Evolutionary conservation across 2,329 filamentous ascomycete genomes (phyloP), one percentile per base, ranked within the genome.

Genomic region (Ophiostoma ulmi): DNA sequence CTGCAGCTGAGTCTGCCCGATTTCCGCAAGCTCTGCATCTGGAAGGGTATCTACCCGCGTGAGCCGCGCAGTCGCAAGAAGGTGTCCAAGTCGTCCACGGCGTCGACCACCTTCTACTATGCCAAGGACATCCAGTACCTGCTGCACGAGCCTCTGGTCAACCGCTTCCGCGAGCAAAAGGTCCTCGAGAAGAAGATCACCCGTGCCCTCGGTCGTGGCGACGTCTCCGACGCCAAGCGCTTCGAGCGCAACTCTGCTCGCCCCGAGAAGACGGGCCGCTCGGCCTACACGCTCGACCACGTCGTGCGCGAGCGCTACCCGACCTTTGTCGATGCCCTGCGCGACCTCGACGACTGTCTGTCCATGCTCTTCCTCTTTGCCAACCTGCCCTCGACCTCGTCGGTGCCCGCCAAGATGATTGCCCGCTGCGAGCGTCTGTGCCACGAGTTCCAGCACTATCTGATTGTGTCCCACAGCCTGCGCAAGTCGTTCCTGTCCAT

Each of bases 11-110:
- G 92, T 78, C 88, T 99, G 71, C 93, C 94, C 75, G 95, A 99
- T 83, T 99, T 99, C 83, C 90, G 95, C 82, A 91, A 97, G 83
- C 87, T 99, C 79, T 99, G 95, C 84, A 99, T 99, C 81, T 99
- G 97, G 90, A 98, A 98, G 85, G 95, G 94, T 77, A 98, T 99
- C 80, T 99, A 97, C 82, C 95, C 95, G 75, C 91, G 95, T 78
- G 95, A 99, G 84, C 95, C 95, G 74, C 89, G 95, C 78, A 97
- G 91, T 84, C 94, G 93, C 85, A 97, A 97, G 85, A 97, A 97
- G 87, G 95, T 92, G 61, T 92, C 91, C 78, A 97, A 96, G 81
- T 93, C 92, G 72, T 89, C 93, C 36, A 97, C 92, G 48, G 89
- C 91, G 73, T 94, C 91, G 70, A 98, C 94, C 38, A 99, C 95